Evolutionary conservation across 148 eudicot species (phyloP).

Genomic region (Euryodendron excelsum): DNA sequence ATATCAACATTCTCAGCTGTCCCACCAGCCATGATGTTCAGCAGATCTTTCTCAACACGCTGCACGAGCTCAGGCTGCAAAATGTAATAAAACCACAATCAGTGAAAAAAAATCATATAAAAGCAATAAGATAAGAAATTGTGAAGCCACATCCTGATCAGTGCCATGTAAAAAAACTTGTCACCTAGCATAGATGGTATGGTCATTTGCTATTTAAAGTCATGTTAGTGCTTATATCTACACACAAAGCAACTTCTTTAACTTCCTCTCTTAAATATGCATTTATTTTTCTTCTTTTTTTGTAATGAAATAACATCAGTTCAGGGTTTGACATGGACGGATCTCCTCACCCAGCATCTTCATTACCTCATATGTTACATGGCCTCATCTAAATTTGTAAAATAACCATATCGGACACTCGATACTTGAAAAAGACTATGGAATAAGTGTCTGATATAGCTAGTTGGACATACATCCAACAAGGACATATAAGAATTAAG

Average conservation of each 20-base stretch:
- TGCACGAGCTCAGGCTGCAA: conserved; percentile 93
- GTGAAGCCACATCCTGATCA: background rate
- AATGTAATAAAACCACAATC: conserved; percentile 5
- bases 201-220: background rate
- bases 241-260: no score
- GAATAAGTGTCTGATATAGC: no score
- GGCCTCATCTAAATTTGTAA: no score
- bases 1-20: conserved; percentile 63
- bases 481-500: no score
- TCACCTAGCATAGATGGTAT: background rate
- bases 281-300: background rate
- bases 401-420: no score
- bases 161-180: background rate
- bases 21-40: conserved; percentile 87
- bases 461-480: no score
- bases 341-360: conserved; percentile 3
- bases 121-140: background rate
- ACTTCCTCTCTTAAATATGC: no score
- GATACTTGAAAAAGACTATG: no score
- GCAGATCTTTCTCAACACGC: conserved; percentile 79
- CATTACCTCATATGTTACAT: background rate
- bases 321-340: background rate
- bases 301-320: background rate
- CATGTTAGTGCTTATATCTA: background rate
- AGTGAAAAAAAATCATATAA: background rate